A percentile compares a stretch with the other conserved stretches of the same genome.
These are phyloP conservation scores for Microsporum ferrugineum DNA, from an alignment of 2,329 filamentous ascomycete genomes.

Conservation along the genomic window DNA sequence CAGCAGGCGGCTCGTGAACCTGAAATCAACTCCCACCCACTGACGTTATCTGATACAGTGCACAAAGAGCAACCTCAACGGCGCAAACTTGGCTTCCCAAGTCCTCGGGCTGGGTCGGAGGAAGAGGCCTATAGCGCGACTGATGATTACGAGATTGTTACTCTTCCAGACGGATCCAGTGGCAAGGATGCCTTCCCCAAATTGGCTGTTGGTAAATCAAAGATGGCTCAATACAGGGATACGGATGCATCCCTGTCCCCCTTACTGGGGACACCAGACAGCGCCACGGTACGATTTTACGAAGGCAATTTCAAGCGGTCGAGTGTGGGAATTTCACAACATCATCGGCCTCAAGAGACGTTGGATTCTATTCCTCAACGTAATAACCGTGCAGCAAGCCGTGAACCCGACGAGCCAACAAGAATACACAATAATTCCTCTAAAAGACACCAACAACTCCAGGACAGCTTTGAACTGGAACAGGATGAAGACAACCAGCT, in stretches of 20 bases:
- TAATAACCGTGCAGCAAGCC: neutral
- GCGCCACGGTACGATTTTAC: conserved; percentile 13
- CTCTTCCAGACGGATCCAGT: conserved; percentile 13
- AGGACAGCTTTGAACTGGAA: neutral
- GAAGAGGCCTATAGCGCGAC: conserved; percentile 17
- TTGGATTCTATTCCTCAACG: neutral
- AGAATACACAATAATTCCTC: neutral
- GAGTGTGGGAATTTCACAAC: neutral
- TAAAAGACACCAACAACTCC: neutral
- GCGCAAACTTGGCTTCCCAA: neutral
- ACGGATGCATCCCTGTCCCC: conserved; percentile 13
- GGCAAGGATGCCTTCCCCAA: neutral
- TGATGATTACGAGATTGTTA: conserved; percentile 20
- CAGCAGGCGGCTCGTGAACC: conserved; percentile 31
- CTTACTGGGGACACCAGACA: conserved; percentile 13
- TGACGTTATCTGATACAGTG: neutral
- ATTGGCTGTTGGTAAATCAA: conserved; percentile 11
- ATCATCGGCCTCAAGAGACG: neutral
- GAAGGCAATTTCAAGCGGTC: conserved; percentile 3
- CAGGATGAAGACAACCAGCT: neutral
- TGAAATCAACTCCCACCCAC: neutral
- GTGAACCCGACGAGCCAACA: neutral
- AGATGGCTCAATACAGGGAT: conserved; percentile 14
- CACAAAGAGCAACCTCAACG: conserved; percentile 9
- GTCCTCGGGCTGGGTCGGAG: conserved; percentile 18